phyloP scores from a whole-genome alignment of 2,329 filamentous ascomycete genomes.

The Madurella mycetomatis region DNA sequence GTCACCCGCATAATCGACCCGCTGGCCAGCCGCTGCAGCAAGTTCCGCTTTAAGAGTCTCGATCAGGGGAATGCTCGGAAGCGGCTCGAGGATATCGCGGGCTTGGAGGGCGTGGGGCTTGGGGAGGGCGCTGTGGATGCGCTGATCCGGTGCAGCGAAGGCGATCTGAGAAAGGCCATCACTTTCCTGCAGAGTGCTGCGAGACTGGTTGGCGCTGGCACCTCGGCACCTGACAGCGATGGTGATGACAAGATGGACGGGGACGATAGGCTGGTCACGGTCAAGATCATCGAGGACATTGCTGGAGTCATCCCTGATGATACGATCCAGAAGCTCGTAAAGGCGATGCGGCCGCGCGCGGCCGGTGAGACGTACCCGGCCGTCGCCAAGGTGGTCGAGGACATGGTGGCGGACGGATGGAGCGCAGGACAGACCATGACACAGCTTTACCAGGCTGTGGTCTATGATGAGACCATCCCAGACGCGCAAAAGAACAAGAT shows the following conservation, averaged over 20 bases:
- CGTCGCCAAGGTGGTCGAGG: slow-evolving; percentile 75
- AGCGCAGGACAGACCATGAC: slow-evolving; percentile 81
- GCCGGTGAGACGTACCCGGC: slow-evolving; percentile 63
- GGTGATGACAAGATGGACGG: slow-evolving; percentile 58
- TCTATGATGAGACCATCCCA: slow-evolving; percentile 78
- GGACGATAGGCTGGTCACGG: slow-evolving; percentile 61
- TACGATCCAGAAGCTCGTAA: slow-evolving; percentile 66
- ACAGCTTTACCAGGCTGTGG: slow-evolving; percentile 74
- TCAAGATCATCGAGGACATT: slow-evolving; percentile 85
- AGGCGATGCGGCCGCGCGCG: slow-evolving; percentile 70
- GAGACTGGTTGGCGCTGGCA: slow-evolving; percentile 72
- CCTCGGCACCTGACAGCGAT: slow-evolving; percentile 49
- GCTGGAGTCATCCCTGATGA: slow-evolving; percentile 82
- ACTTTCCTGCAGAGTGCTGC: slow-evolving; percentile 96
- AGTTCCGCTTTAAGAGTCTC: slow-evolving; percentile 96
- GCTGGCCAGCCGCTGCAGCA: slow-evolving; percentile 85
- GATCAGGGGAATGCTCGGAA: slow-evolving; percentile 79
- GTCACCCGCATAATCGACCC: slow-evolving; percentile 98
- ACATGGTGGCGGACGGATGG: slow-evolving; percentile 95
- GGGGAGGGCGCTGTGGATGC: slow-evolving; percentile 78
- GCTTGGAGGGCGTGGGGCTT: slow-evolving; percentile 68
- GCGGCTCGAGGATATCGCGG: slow-evolving; percentile 77
- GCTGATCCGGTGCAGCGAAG: slow-evolving; percentile 82
- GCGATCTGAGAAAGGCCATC: slow-evolving; percentile 92
- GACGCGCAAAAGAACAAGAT: slow-evolving; percentile 89